Base-by-base conservation (phyloP, 164 flowering plant species). In the Annona squamosa region DNA sequence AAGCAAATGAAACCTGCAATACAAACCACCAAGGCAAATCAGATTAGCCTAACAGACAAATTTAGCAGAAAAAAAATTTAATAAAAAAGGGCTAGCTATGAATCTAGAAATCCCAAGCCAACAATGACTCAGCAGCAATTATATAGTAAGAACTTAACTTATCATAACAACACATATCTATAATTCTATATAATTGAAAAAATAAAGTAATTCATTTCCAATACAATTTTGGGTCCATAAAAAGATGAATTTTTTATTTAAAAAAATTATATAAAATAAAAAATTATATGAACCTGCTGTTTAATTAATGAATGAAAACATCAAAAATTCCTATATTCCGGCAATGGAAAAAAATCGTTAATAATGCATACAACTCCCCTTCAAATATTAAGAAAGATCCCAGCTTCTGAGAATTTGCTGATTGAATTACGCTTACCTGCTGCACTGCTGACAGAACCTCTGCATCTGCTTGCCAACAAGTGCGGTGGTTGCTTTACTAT, bases 371-470 rank as follows among this genome's bases (percentile, higher is more conserved):
- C 56, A 68, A 19, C 71, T 63, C 41, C 43, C 43, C 4, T 63
- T 41, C 66, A 63, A 63, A 37, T 1, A 63, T 37, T 63, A 7
- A 63, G 19, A 2, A 63, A 63, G 9, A 18, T 5, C 66, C 37
- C 43, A 63, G 41, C 48, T 47, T n/a, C 69, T 3, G 42, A 16
- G 13, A 16, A 52, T 9, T 52, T 52, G 13, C 10, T 52, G 59
- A 16, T 52, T 52, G 59, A 52, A 48, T 42, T 3, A 47, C 12
- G 12, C 59, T 70, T 69, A 91, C 97, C 97, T 89, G 86, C 97
- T 92, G 76, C 97, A 90, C 86, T 92, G 95, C 82, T 92, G 95
- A 78, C 97, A 92, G 77, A 92, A 92, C 76, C 97, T 81, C 78
- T 92, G 97, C 91, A 88, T 85, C 84, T 84, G 88, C 67, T 84